A percentile compares a stretch with the other conserved stretches of the same genome.
Evolutionary conservation across 441 rosid species (phyloP).

Genomic region (Melianthus villosus): DNA sequence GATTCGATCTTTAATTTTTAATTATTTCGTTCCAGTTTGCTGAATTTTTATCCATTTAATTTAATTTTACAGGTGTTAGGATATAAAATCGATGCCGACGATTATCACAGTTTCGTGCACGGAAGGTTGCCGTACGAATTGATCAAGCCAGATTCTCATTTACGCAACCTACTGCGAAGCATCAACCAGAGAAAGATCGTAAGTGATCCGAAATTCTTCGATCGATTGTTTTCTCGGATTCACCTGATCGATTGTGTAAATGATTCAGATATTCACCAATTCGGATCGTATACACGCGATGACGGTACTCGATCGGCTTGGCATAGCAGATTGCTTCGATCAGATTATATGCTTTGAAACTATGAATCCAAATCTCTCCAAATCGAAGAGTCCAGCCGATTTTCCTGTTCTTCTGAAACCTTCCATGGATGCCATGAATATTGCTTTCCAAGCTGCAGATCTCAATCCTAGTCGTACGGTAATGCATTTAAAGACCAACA

Average conservation of each 20-base stretch:
- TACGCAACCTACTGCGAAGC: conserved; percentile 44
- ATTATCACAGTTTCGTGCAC: conserved; percentile 50
- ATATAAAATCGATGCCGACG: too few relatives aligned
- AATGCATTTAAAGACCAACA: background rate
- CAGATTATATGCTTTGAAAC: conserved; percentile 67
- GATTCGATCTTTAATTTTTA: background rate
- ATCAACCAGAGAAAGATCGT: conserved; percentile 57
- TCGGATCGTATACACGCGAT: conserved; percentile 54
- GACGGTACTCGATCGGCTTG: conserved; percentile 32
- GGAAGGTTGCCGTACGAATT: conserved; percentile 68
- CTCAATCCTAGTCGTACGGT: conserved; percentile 55
- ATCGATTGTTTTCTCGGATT: background rate
- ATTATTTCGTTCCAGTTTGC: background rate
- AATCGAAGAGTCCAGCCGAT: conserved; percentile 42
- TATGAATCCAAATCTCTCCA: conserved; percentile 43
- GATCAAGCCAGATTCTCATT: conserved; percentile 42
- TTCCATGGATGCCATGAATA: conserved; percentile 50
- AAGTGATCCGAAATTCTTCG: conserved; percentile 10
- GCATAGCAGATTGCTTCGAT: conserved; percentile 63
- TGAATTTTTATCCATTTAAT: too few relatives aligned
- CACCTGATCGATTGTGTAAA: background rate
- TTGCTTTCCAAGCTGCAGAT: conserved; percentile 38
- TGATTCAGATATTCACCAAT: conserved; percentile 57
- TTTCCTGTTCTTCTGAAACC: conserved; percentile 67
- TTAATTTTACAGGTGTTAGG: too few relatives aligned